phyloP scores from a whole-genome alignment of 108 stramenopile species.

The Thalassiosira profunda region DNA sequence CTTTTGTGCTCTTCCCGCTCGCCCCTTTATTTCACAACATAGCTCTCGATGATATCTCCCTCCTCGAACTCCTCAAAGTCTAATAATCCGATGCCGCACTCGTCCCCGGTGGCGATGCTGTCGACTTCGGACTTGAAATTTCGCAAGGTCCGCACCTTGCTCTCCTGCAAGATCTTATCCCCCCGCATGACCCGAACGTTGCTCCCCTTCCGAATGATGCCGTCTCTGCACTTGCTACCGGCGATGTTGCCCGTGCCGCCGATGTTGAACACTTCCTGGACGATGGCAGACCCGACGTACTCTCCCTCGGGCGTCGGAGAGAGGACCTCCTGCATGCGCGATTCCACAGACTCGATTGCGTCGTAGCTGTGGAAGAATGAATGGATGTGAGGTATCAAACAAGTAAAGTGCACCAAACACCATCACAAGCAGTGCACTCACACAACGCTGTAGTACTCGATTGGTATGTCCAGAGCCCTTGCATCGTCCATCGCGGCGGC shows the following conservation, averaged over 20 bases:
- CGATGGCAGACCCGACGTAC: constrained; percentile 87
- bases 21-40: constrained; percentile 60
- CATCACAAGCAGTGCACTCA: constrained; percentile 30
- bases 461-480: constrained; percentile 72
- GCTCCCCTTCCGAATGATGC: constrained; percentile 85
- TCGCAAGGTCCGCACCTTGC: constrained; percentile 87
- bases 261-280: constrained; percentile 97
- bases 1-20: not conserved
- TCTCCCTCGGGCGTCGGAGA: constrained; percentile 96
- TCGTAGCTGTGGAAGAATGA: constrained; percentile 66
- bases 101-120: constrained; percentile 85
- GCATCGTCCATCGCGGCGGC: constrained; percentile 93
- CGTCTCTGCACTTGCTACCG: constrained; percentile 93
- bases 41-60: constrained; percentile 97
- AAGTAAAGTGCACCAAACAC: not conserved
- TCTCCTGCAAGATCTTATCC: constrained; percentile 91
- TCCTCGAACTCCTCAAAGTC: constrained; percentile 94
- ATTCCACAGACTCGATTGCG: constrained; percentile 94
- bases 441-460: constrained; percentile 94
- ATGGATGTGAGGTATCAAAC: not conserved
- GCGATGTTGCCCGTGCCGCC: constrained; percentile 95
- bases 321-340: constrained; percentile 91
- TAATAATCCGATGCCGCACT: constrained; percentile 95
- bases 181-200: constrained; percentile 95
- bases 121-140: constrained; percentile 96